Percentiles rank a stretch among this genome's conserved stretches.
These are phyloP conservation scores for Fonsecaea erecta DNA, from an alignment of 2,329 filamentous ascomycete species.

Conservation along the genomic window DNA sequence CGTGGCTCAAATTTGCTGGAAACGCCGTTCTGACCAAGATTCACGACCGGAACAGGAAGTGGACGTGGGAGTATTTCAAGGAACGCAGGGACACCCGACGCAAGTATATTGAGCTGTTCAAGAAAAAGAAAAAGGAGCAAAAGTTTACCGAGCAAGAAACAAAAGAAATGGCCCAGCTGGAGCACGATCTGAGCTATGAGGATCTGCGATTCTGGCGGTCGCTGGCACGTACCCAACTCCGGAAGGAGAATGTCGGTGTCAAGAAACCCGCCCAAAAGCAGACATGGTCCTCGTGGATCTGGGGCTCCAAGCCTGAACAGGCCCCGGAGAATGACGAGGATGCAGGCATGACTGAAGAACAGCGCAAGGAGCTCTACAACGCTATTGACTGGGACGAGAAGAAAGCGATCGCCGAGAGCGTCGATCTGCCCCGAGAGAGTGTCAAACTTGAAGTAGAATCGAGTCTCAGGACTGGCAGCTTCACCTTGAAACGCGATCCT, in stretches of 20 bases:
- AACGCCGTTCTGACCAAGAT: conserved; percentile 91
- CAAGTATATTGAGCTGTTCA: conserved; percentile 92
- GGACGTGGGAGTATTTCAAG: conserved; percentile 95
- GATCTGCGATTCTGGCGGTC: conserved; percentile 98
- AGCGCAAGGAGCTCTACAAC: conserved; percentile 93
- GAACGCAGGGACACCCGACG: conserved; percentile 88
- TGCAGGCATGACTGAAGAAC: conserved; percentile 92
- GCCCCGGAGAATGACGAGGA: conserved; percentile 71
- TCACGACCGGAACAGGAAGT: conserved; percentile 86
- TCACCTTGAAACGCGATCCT: conserved; percentile 85
- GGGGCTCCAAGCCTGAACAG: conserved; percentile 72
- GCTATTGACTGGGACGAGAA: conserved; percentile 99
- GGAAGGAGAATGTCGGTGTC: conserved; percentile 92
- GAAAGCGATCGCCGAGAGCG: conserved; percentile 79
- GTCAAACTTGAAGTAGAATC: conserved; percentile 92
- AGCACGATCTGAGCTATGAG: conserved; percentile 89
- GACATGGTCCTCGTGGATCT: conserved; percentile 90
- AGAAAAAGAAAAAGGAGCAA: conserved; percentile 82
- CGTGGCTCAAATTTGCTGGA: conserved; percentile 91
- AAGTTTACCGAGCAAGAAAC: conserved; percentile 70
- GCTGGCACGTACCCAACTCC: conserved; percentile 87
- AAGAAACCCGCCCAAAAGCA: conserved; percentile 72
- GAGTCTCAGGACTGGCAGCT: conserved; percentile 92
- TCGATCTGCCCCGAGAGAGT: conserved; percentile 88
- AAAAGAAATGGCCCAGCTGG: conserved; percentile 74